Percentiles rank a stretch among this genome's conserved stretches.
Conservation (phyloP, 768 basidiomycete species). For the Lepiota brunneoincarnata region DNA sequence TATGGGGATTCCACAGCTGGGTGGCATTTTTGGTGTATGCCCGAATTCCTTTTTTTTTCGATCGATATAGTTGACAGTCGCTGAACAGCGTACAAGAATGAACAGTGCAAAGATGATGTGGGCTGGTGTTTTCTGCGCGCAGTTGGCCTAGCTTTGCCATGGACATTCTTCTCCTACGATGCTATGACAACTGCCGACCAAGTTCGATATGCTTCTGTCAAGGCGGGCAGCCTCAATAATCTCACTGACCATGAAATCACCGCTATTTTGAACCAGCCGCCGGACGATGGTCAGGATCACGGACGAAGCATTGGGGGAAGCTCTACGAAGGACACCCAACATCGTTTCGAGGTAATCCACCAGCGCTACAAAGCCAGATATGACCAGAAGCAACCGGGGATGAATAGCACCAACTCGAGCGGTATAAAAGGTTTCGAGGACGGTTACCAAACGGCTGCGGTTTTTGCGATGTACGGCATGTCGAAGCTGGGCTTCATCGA, state of each 20-base stretch:
- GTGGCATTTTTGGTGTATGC: slow-evolving; percentile 70
- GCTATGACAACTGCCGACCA: slow-evolving; percentile 10
- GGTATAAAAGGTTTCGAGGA: slow-evolving; percentile 51
- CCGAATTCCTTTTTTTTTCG: background rate
- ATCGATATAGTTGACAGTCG: background rate
- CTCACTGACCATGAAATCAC: slow-evolving; percentile 13
- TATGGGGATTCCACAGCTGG: slow-evolving; percentile 58
- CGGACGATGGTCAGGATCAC: background rate
- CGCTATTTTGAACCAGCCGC: slow-evolving; percentile 11
- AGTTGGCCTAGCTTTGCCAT: slow-evolving; percentile 54
- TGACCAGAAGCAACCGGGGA: background rate
- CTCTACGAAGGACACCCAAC: slow-evolving; percentile 1
- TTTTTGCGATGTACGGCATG: slow-evolving; percentile 47
- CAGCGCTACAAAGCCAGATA: slow-evolving; percentile 12
- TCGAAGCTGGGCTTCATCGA: slow-evolving; percentile 58
- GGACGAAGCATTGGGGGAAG: background rate
- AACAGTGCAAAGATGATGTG: slow-evolving; percentile 52
- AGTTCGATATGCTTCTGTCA: slow-evolving; percentile 3
- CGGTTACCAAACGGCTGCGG: slow-evolving; percentile 52
- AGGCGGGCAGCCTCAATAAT: slow-evolving; percentile 13
- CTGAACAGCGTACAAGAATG: slow-evolving; percentile 54
- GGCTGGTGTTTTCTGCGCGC: slow-evolving; percentile 72
- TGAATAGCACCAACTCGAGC: slow-evolving; percentile 20
- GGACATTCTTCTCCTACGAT: slow-evolving; percentile 54
- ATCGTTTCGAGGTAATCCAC: slow-evolving; percentile 27